Evolutionary conservation across 2,329 filamentous ascomycete species (phyloP).

Genomic region (Chaetothyriales sp.): DNA sequence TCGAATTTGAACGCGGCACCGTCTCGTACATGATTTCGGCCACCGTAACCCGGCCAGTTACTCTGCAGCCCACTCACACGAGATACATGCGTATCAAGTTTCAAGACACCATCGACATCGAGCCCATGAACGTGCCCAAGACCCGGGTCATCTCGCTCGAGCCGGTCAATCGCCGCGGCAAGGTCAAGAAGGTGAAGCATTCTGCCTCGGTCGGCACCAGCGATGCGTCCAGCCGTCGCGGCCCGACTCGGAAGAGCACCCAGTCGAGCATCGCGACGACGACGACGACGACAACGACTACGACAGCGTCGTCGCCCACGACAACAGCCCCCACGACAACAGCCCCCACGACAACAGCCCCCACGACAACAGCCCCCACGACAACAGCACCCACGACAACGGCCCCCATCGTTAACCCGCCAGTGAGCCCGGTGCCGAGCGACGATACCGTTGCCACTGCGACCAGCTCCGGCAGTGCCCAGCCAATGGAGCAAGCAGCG

Average conservation of each 20-base stretch:
- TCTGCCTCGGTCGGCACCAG: slow-evolving; percentile 26
- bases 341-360: slow-evolving; percentile 9
- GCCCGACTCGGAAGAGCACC: slow-evolving; percentile 26
- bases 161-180: slow-evolving; percentile 60
- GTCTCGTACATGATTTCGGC: slow-evolving; percentile 85
- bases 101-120: slow-evolving; percentile 73
- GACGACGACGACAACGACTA: slow-evolving; percentile 10
- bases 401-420: slow-evolving; percentile 25
- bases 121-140: slow-evolving; percentile 57
- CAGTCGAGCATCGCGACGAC: slow-evolving; percentile 6
- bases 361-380: slow-evolving; percentile 12
- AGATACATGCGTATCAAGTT: slow-evolving; percentile 72
- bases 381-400: slow-evolving; percentile 4
- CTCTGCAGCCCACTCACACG: slow-evolving; percentile 64
- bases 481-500: slow-evolving; percentile 35
- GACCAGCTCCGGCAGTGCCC: slow-evolving; percentile 46
- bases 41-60: slow-evolving; percentile 75
- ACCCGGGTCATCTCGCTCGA: slow-evolving; percentile 76
- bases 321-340: slow-evolving; percentile 19
- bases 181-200: slow-evolving; percentile 44
- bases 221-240: slow-evolving; percentile 34
- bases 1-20: slow-evolving; percentile 94
- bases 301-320: slow-evolving; percentile 7
- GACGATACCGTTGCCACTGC: slow-evolving; percentile 59
- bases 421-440: slow-evolving; percentile 42